Percentiles rank a stretch among this genome's conserved stretches.
Conservation (phyloP, 2,329 filamentous ascomycete genomes). For the Cercospora sesami region DNA sequence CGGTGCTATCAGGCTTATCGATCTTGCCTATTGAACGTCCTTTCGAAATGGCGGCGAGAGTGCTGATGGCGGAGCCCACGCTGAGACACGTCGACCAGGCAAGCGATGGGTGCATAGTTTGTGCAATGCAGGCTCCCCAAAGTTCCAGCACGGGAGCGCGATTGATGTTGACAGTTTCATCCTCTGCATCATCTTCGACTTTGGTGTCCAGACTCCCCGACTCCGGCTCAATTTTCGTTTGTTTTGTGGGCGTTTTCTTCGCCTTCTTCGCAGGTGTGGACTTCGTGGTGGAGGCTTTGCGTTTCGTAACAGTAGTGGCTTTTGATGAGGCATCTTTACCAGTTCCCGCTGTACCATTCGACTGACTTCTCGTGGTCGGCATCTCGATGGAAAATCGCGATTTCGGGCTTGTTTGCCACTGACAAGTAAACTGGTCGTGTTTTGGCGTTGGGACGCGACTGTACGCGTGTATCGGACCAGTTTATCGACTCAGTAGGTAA, state of each 20-base stretch:
- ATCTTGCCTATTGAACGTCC: slow-evolving; percentile 38
- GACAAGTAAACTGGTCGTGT: background rate
- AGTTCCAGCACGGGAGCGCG: slow-evolving; percentile 39
- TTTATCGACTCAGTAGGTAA: background rate
- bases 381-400: background rate
- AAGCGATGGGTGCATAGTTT: slow-evolving; percentile 33
- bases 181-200: background rate
- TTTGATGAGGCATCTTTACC: background rate
- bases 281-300: slow-evolving; percentile 11
- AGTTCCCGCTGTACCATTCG: background rate
- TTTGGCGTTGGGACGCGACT: background rate
- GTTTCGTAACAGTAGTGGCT: background rate
- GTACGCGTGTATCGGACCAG: background rate
- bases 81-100: slow-evolving; percentile 38
- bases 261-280: slow-evolving; percentile 17
- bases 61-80: slow-evolving; percentile 36
- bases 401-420: background rate
- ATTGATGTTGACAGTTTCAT: slow-evolving; percentile 35
- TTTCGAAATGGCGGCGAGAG: slow-evolving; percentile 38
- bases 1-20: slow-evolving; percentile 25
- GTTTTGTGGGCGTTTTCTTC: slow-evolving; percentile 12
- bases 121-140: slow-evolving; percentile 33
- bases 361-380: slow-evolving; percentile 5
- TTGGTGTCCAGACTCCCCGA: slow-evolving; percentile 1
- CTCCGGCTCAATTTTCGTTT: slow-evolving; percentile 12